A percentile compares a stretch with the other conserved stretches of the same genome.
phyloP scores from a whole-genome alignment of 768 basidiomycete species.

The Nidularia sp. region DNA sequence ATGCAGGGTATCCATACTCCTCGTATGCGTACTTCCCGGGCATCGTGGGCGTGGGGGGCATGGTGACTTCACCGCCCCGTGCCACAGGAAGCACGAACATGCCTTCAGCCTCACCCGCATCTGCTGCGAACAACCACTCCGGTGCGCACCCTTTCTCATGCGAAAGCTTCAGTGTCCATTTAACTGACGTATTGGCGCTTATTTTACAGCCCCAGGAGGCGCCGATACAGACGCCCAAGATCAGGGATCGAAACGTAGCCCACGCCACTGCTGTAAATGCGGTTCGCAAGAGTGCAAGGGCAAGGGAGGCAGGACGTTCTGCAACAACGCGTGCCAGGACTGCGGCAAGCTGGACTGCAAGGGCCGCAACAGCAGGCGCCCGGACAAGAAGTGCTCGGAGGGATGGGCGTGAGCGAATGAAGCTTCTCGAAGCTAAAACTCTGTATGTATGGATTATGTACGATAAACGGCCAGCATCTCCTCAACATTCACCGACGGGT shows the following conservation, averaged over 20 bases:
- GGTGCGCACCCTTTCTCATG: neutral
- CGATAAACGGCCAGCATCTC: neutral
- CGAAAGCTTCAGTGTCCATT: no score
- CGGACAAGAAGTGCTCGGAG: slow-evolving; percentile 71
- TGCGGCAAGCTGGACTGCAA: slow-evolving; percentile 79
- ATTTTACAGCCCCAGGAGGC: neutral
- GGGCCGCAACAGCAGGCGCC: slow-evolving; percentile 73
- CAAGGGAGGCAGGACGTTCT: slow-evolving; percentile 74
- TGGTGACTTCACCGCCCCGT: neutral
- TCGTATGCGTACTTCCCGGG: neutral
- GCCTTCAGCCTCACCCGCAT: neutral
- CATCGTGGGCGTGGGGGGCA: neutral
- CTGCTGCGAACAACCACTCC: neutral
- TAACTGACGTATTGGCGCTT: no score
- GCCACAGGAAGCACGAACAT: neutral
- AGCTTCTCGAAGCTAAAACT: neutral
- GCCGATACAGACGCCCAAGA: slow-evolving; percentile 21
- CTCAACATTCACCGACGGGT: neutral
- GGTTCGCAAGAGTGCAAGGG: slow-evolving; percentile 80
- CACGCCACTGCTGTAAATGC: slow-evolving; percentile 78
- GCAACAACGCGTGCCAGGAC: slow-evolving; percentile 73
- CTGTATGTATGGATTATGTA: neutral
- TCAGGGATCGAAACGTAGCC: slow-evolving; percentile 53
- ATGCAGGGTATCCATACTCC: neutral
- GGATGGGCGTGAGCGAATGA: slow-evolving; percentile 29